Base-by-base conservation (phyloP, 768 basidiomycete species). In the Podaxis carcinomalis region DNA sequence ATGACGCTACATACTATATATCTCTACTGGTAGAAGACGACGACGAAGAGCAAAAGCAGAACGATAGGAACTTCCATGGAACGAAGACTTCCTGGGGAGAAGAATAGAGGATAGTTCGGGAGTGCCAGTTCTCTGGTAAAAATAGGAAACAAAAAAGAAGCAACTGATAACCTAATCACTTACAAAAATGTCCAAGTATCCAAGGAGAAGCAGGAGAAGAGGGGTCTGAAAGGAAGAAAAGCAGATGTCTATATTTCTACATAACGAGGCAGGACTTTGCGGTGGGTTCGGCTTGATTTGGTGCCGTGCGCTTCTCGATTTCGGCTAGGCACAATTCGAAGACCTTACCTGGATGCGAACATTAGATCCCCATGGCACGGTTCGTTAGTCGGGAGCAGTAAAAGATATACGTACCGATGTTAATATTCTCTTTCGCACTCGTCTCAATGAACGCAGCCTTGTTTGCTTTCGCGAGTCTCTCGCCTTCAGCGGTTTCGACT, bases 381-480 rank as follows among this genome's bases (percentile, higher is more conserved):
- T 6, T 16, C 2, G 19, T 21, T 19, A 21, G 14, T 44, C 42
- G 42, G 42, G 16, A 19, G n/a, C 14, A 44, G 16, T 44, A 6
- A 6, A 19, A 44, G 1, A 16, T 44, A 44, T 51, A 88, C 94
- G 74, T 67, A 94, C 94, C 86, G 67, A 97, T 89, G 73, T 96
- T 95, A 72, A 85, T 73, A 66, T 93, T 91, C 61, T 84, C 80
- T 81, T 92, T 92, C 37, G 95, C 93, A 68, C 91, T 93, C 13
- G 92, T 92, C 75, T 96, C 95, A 46, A 95, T 80, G 78, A 87
- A 95, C 3, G 88, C 89, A 6, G 92, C 87, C 42, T 86, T 82
- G 67, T 87, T 84, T 62, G 78, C 78, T 66, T 82, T 80, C 9
- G 93, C 94, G 44, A 96, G 77, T 59, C 83, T 81, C 73, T 91